Evolutionary conservation across 2,329 filamentous ascomycete genomes (phyloP).

Genomic region (Diplocarpon rosae): DNA sequence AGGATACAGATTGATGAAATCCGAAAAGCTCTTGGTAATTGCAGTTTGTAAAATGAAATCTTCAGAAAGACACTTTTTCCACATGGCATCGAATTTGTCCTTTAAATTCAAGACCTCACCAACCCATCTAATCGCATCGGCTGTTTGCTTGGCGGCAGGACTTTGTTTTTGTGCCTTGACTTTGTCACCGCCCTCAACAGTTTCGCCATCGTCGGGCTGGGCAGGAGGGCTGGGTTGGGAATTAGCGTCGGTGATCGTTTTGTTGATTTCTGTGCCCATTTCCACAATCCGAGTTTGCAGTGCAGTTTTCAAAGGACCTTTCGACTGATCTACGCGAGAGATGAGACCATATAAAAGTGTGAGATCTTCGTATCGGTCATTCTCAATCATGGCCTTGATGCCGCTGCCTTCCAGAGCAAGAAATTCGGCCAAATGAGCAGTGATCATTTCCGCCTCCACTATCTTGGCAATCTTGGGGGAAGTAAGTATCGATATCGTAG

Average conservation of each 20-base stretch:
- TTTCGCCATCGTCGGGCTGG: constrained; percentile 39
- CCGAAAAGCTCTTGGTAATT: constrained; percentile 75
- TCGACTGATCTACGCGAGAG: constrained; percentile 63
- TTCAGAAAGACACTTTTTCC: constrained; percentile 57
- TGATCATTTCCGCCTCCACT: constrained; percentile 72
- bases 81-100: constrained; percentile 78
- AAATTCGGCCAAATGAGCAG: constrained; percentile 67
- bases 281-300: constrained; percentile 68
- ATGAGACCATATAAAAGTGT: constrained; percentile 74
- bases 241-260: constrained; percentile 44
- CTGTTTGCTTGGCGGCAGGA: constrained; percentile 66
- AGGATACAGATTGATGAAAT: constrained; percentile 86
- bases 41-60: constrained; percentile 73
- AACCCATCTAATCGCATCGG: constrained; percentile 87
- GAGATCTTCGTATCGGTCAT: constrained; percentile 70
- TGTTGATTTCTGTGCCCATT: constrained; percentile 75
- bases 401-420: constrained; percentile 77
- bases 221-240: constrained; percentile 31
- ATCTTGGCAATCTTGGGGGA: constrained; percentile 63
- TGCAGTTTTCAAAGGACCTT: constrained; percentile 56
- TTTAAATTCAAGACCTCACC: constrained; percentile 81
- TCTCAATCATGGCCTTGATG: constrained; percentile 81
- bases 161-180: constrained; percentile 39
- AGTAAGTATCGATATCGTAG: constrained; percentile 65
- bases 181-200: constrained; percentile 37